These are phyloP conservation scores for Xylaria venustula DNA, from an alignment of 495 filamentous ascomycete species.

Conservation along the genomic window DNA sequence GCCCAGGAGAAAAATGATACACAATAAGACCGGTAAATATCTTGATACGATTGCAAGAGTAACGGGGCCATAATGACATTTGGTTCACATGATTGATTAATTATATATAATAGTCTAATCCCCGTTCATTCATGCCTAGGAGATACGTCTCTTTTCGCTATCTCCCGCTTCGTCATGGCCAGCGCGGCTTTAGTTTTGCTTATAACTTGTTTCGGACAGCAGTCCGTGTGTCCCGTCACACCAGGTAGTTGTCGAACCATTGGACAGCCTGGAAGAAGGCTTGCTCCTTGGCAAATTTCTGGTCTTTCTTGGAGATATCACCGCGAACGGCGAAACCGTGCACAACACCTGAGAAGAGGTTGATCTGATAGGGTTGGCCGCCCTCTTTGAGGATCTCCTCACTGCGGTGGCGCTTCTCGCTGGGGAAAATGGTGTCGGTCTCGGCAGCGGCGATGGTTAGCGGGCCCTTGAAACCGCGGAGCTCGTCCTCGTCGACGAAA, in stretches of 20 bases:
- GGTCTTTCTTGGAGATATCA: conserved; percentile 57
- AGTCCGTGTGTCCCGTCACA: conserved; percentile 27
- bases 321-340: conserved; percentile 81
- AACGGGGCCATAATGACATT: not conserved
- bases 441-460: conserved; percentile 77
- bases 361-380: conserved; percentile 74
- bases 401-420: conserved; percentile 62
- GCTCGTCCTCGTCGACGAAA: conserved; percentile 74
- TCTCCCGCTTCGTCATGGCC: not conserved
- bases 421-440: conserved; percentile 76
- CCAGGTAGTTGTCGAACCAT: conserved; percentile 66
- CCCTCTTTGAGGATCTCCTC: conserved; percentile 58
- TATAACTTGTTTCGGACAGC: conserved; percentile 1
- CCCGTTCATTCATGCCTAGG: not conserved
- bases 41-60: not conserved
- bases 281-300: conserved; percentile 81
- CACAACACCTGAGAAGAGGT: conserved; percentile 68
- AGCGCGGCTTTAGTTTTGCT: not conserved
- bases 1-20: conserved; percentile 13
- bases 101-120: not conserved
- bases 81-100: not conserved
- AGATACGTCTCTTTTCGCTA: not conserved
- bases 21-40: not conserved
- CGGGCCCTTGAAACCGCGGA: conserved; percentile 67
- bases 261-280: conserved; percentile 76